Conservation (phyloP, 805 yeast species). For the Metschnikowia bowlesiae region DNA sequence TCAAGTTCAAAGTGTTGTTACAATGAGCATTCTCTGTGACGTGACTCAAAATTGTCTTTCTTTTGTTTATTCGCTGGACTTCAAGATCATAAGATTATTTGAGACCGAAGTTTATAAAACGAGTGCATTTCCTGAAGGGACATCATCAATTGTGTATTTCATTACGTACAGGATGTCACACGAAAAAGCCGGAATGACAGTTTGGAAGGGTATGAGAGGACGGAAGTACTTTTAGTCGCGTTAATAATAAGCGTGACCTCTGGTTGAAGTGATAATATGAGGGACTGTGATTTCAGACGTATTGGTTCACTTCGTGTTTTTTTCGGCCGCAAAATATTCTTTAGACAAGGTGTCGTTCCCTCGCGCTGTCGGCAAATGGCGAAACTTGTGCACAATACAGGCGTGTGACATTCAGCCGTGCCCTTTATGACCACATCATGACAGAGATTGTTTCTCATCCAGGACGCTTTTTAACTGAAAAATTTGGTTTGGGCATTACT, state of each 20-base stretch:
- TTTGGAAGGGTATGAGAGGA: neutral
- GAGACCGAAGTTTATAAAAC: neutral
- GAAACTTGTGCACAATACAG: conserved; percentile 2
- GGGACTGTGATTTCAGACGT: too few species aligned
- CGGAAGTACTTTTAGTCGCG: neutral
- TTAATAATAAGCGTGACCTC: neutral
- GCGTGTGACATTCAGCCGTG: neutral
- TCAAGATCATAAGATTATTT: conserved; percentile 25
- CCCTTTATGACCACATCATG: neutral
- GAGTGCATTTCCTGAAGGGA: neutral
- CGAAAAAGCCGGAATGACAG: neutral
- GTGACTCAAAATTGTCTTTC: conserved; percentile 27
- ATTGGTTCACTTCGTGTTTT: too few species aligned
- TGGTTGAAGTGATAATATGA: too few species aligned
- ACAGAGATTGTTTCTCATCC: neutral
- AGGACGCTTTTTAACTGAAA: too few species aligned
- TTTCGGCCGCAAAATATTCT: conserved; percentile 13
- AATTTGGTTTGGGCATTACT: neutral
- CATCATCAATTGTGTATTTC: neutral
- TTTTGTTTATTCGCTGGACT: conserved; percentile 28
- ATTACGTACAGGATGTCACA: neutral
- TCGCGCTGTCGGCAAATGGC: conserved; percentile 13
- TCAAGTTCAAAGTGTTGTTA: conserved; percentile 4
- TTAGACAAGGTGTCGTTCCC: neutral
- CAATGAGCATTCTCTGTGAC: conserved; percentile 7